These are phyloP conservation scores for Ustilago xerochloae DNA, from an alignment of 1,284 basidiomycete genomes.

Conservation along the genomic window DNA sequence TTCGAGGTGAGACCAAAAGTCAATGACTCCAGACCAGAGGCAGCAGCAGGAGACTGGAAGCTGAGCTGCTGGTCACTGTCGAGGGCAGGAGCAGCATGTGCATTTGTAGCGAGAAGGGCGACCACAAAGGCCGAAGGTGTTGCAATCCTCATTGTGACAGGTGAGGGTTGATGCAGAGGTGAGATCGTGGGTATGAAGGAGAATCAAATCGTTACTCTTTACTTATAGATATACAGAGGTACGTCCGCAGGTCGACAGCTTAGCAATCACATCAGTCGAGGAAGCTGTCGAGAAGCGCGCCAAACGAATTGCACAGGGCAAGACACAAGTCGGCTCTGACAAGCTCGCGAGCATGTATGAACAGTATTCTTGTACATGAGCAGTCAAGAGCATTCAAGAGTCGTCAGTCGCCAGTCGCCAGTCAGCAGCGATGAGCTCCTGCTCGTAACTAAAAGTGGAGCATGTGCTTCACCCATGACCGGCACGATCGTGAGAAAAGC, in stretches of 20 bases:
- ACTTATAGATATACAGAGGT: not conserved
- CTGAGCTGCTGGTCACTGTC: conserved; percentile 24
- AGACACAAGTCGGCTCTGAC: not conserved
- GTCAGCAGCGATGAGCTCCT: too few relatives aligned
- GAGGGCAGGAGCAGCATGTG: conserved; percentile 23
- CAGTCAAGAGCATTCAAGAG: too few relatives aligned
- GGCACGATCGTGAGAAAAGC: conserved; percentile 23
- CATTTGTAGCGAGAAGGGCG: conserved; percentile 12
- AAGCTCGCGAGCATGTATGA: too few relatives aligned
- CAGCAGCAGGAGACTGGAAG: conserved; percentile 8
- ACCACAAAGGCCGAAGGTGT: conserved; percentile 11
- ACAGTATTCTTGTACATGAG: too few relatives aligned
- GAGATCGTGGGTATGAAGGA: not conserved
- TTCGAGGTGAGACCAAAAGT: conserved; percentile 29
- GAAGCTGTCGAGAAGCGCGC: not conserved
- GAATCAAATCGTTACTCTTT: not conserved
- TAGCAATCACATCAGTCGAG: not conserved
- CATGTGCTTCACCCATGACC: conserved; percentile 8
- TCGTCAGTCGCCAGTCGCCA: too few relatives aligned
- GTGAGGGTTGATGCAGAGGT: not conserved
- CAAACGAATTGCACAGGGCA: not conserved
- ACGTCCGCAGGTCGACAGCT: not conserved
- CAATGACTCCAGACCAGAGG: conserved; percentile 24
- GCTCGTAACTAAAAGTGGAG: too few relatives aligned
- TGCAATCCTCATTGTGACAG: conserved; percentile 24